phyloP scores from a whole-genome alignment of 306 rosid species.

The Betula pendula region DNA sequence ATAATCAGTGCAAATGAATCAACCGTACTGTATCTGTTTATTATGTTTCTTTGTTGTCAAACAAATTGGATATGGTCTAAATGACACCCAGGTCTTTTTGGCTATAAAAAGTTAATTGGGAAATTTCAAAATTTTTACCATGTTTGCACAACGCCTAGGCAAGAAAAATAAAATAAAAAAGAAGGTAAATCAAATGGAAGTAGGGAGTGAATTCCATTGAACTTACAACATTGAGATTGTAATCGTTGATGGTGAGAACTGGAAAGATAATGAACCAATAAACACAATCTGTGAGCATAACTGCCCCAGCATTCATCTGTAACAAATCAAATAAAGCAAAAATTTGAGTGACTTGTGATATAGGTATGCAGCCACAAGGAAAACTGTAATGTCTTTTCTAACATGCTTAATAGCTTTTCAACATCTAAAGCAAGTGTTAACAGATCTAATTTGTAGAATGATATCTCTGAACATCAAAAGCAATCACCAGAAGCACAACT shows the following conservation, averaged over 20 bases:
- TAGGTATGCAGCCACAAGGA: background rate
- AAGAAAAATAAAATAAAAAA: conserved; percentile 8
- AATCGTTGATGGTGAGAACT: conserved; percentile 59
- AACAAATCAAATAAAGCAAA: conserved; percentile 19
- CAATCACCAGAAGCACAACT: background rate
- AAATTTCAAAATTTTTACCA: background rate
- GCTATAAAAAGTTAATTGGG: background rate
- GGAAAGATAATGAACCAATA: conserved; percentile 72
- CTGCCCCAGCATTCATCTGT: conserved; percentile 75
- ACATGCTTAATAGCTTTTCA: conserved; percentile 13
- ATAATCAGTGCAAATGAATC: background rate
- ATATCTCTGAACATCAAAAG: conserved; percentile 7
- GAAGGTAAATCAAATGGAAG: background rate
- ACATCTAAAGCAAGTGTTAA: background rate
- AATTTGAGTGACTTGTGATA: conserved; percentile 23
- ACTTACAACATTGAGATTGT: conserved; percentile 58
- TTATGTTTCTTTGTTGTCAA: background rate
- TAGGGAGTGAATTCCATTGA: conserved; percentile 6
- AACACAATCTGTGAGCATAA: conserved; percentile 63
- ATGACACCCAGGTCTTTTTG: background rate
- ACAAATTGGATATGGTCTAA: background rate
- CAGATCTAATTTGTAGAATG: background rate
- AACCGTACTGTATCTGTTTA: conserved; percentile 10
- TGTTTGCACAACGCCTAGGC: background rate
- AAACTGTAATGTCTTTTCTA: conserved; percentile 10